Percentiles rank a stretch among this genome's conserved stretches.
phyloP scores from a whole-genome alignment of 169 alveolate genomes.

The Prorocentrum cordatum region DNA sequence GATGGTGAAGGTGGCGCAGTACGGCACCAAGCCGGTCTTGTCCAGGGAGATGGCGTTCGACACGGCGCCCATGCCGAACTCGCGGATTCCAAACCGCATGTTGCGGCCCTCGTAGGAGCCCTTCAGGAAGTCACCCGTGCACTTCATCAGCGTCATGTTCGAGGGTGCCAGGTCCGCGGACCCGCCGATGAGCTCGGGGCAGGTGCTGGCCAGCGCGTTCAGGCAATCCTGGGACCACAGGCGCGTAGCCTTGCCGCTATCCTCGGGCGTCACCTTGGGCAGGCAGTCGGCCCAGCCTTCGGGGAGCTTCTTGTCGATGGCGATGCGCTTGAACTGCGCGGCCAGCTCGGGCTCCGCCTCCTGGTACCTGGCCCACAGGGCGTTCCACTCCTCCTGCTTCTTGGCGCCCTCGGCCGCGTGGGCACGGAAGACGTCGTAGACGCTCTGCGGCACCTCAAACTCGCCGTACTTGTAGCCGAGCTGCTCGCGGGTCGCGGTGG shows the following conservation, averaged over 20 bases:
- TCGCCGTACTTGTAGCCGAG: slow-evolving; percentile 7
- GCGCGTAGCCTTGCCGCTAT: too few species aligned
- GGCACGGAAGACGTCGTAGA: slow-evolving; percentile 10
- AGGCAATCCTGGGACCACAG: neutral
- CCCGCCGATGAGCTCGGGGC: slow-evolving; percentile 76
- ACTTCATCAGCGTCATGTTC: slow-evolving; percentile 71
- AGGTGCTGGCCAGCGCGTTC: too few species aligned
- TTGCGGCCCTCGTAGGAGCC: too few species aligned
- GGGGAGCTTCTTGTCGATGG: slow-evolving; percentile 15
- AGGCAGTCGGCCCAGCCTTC: slow-evolving; percentile 24
- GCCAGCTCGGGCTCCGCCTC: slow-evolving; percentile 68
- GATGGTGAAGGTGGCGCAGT: slow-evolving; percentile 77
- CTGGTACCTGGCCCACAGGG: slow-evolving; percentile 1
- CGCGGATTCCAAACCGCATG: slow-evolving; percentile 77
- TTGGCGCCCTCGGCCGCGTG: neutral
- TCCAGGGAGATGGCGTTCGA: slow-evolving; percentile 75
- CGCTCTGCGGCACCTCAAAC: neutral
- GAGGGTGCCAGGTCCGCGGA: slow-evolving; percentile 78
- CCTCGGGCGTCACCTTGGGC: too few species aligned
- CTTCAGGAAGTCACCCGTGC: neutral
- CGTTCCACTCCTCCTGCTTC: neutral
- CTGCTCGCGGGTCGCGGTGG: slow-evolving; percentile 70
- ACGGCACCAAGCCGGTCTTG: slow-evolving; percentile 77
- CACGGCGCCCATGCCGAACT: slow-evolving; percentile 80
- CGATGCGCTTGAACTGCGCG: slow-evolving; percentile 57